Evolutionary conservation across 2,329 filamentous ascomycete species (phyloP).

Genomic region (Whalleya microplaca): DNA sequence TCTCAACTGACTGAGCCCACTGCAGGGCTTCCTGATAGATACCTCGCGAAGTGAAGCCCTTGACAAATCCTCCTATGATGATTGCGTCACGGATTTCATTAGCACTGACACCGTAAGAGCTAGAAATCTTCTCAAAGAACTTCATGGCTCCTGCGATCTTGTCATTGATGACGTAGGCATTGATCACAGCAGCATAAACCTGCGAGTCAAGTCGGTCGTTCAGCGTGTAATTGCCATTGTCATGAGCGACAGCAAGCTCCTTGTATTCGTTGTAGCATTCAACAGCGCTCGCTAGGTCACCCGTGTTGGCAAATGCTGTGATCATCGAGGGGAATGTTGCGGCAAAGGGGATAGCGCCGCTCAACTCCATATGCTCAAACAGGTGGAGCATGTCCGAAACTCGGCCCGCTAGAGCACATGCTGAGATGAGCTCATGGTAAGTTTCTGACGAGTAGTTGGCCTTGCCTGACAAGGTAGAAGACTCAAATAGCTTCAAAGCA

Average conservation of each 20-base stretch:
- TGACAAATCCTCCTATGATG: constrained; percentile 75
- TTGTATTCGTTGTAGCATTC: constrained; percentile 97
- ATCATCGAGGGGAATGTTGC: constrained; percentile 93
- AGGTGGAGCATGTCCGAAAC: constrained; percentile 88
- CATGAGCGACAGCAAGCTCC: constrained; percentile 80
- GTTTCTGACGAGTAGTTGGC: constrained; percentile 77
- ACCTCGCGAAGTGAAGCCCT: constrained; percentile 72
- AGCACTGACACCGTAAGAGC: constrained; percentile 61
- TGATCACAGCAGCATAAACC: constrained; percentile 90
- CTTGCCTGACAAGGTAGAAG: constrained; percentile 66
- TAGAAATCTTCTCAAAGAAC: constrained; percentile 81
- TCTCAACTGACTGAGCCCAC: constrained; percentile 69
- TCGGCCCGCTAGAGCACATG: constrained; percentile 80
- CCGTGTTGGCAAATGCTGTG: constrained; percentile 80
- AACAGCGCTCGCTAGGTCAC: constrained; percentile 84
- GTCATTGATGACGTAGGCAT: constrained; percentile 82
- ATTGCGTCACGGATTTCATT: constrained; percentile 72
- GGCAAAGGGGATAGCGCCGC: constrained; percentile 73
- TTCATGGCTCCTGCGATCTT: constrained; percentile 80
- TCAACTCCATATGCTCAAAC: constrained; percentile 88
- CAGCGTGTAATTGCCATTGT: constrained; percentile 71
- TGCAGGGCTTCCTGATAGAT: constrained; percentile 74
- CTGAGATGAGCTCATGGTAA: constrained; percentile 83
- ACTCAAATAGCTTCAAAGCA: constrained; percentile 83
- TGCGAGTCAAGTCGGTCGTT: constrained; percentile 76